These are phyloP conservation scores for Mycena rebaudengoi DNA, from an alignment of 768 basidiomycete genomes.

Conservation along the genomic window DNA sequence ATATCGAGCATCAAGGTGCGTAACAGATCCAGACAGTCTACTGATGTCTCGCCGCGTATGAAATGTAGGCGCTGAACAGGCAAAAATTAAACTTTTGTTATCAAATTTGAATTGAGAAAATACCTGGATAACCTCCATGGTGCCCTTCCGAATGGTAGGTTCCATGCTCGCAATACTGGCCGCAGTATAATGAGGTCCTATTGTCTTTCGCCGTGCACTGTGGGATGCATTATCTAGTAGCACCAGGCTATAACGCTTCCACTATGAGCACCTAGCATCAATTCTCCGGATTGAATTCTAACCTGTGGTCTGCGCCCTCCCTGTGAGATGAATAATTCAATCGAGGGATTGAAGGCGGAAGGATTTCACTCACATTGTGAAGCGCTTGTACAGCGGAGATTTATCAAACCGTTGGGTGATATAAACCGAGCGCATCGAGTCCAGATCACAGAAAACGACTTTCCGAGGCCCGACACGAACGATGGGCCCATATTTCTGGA, in stretches of 20 bases:
- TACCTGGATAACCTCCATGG: slow-evolving; percentile 69
- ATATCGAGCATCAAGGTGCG: slow-evolving; percentile 2
- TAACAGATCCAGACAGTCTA: neutral
- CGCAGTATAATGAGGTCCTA: slow-evolving; percentile 72
- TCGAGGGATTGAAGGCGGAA: too few species aligned
- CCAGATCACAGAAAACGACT: slow-evolving; percentile 77
- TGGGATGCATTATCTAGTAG: slow-evolving; percentile 77
- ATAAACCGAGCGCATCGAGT: slow-evolving; percentile 73
- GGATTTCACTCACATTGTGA: slow-evolving; percentile 67
- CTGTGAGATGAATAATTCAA: too few species aligned
- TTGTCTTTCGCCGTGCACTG: slow-evolving; percentile 71
- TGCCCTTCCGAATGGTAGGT: slow-evolving; percentile 68
- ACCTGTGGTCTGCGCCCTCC: slow-evolving; percentile 86
- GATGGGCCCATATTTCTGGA: slow-evolving; percentile 77
- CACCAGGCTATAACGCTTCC: slow-evolving; percentile 65
- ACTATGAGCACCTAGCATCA: slow-evolving; percentile 40
- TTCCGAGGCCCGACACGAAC: slow-evolving; percentile 83
- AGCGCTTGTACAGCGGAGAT: slow-evolving; percentile 75
- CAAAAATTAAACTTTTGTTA: neutral
- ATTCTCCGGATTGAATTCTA: slow-evolving; percentile 46
- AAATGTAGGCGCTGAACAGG: neutral
- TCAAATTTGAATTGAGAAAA: slow-evolving; percentile 20
- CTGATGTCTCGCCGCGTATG: neutral
- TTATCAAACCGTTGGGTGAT: slow-evolving; percentile 81
- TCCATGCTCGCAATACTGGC: slow-evolving; percentile 72